phyloP scores from a whole-genome alignment of 2,329 filamentous ascomycete genomes.

The Trichoderma koningii region DNA sequence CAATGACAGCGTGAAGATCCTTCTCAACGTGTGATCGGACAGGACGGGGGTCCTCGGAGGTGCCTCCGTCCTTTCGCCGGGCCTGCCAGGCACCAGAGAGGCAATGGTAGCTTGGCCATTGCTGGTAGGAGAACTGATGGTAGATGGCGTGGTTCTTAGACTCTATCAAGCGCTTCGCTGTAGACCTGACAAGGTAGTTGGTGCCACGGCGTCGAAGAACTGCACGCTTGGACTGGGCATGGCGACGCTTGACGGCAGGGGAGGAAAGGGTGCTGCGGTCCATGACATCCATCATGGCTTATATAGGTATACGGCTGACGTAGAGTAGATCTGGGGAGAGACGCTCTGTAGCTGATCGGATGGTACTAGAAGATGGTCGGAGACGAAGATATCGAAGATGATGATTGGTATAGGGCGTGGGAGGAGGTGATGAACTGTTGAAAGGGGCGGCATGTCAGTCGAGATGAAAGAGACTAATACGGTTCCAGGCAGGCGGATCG shows the following conservation, averaged over 20 bases:
- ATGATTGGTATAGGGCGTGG: constrained; percentile 21
- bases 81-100: constrained; percentile 2
- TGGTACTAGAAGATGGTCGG: constrained; percentile 11
- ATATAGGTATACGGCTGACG: constrained; percentile 11
- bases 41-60: constrained; percentile 1
- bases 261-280: constrained; percentile 19
- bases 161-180: constrained; percentile 27
- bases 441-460: constrained; percentile 20
- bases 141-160: constrained; percentile 17
- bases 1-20: constrained; percentile 16
- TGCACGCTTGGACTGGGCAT: constrained; percentile 26
- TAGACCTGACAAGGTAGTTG: constrained; percentile 39
- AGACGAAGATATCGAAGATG: constrained; percentile 15
- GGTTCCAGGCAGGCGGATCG: constrained; percentile 1
- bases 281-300: constrained; percentile 19
- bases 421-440: constrained; percentile 12
- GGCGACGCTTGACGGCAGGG: constrained; percentile 19
- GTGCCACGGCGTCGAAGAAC: constrained; percentile 30
- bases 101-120: neutral
- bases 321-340: constrained; percentile 6
- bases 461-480: constrained; percentile 13
- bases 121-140: constrained; percentile 24
- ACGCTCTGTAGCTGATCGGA: constrained; percentile 4
- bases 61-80: constrained; percentile 8
- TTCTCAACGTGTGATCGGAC: constrained; percentile 24